Base-by-base conservation (phyloP, 164 flowering plant species). In the Macadamia integrifolia region DNA sequence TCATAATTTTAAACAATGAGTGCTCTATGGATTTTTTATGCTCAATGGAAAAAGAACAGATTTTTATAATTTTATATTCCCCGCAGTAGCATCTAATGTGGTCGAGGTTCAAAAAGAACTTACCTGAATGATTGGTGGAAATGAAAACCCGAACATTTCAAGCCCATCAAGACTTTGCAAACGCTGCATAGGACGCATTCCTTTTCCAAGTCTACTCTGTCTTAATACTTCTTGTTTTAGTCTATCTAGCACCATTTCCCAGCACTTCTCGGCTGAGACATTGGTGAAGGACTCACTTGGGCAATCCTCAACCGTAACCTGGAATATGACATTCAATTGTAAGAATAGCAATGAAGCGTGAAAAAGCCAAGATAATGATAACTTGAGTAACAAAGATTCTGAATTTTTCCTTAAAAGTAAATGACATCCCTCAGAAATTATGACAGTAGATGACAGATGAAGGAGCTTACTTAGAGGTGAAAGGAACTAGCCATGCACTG, bases 111-210 rank as follows among this genome's bases (percentile, higher is more conserved):
- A 59, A 14, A 9, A 59, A 53, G 61, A 53, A 31, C 18, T 12
- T 78, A 92, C 97, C 93, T 84, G 82, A 70, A 84, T 49, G 46
- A 88, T 83, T 13, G 76, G 52, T 43, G 84, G 82, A 6, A 87
- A 87, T 14, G 68, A 78, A 66, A 89, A 88, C 52, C 97, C 95
- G 78, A 92, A 92, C 95, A 92, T 84, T 77, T 80, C 73, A 68
- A 89, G 88, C 48, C 97, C 97, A 75, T 84, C 69, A 35, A 89
- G 68, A 61, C 46, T 65, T 18, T 72, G 69, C 46, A 75, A 62
- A 72, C 74, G 72, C 55, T 74, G 80, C 68, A 70, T 46, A 31
- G 70, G 75, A 3, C 81, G 82, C 57, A 71, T 14, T 4, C 71
- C 77, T 62, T 61, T 72, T 42, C 82, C 84, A 50, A 63, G 67